Evolutionary conservation across 1,284 basidiomycete species (phyloP).

Genomic region (Takashimella tepidaria): DNA sequence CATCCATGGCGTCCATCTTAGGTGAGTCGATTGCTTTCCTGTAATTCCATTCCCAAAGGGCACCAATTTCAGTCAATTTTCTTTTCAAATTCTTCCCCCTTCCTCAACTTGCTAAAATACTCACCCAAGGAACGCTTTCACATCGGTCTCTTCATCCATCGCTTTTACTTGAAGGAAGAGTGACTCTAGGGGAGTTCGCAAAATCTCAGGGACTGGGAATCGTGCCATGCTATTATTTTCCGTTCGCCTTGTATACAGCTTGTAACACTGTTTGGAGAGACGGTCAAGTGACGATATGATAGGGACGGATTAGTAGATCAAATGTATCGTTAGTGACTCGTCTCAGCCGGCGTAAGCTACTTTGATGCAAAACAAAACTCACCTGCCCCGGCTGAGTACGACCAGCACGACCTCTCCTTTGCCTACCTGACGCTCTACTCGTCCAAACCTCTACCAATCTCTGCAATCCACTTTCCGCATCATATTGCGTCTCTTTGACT

Average conservation of each 20-base stretch:
- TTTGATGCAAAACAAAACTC: not conserved
- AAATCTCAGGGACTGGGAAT: slow-evolving; percentile 81
- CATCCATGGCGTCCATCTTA: slow-evolving; percentile 66
- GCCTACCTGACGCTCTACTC: slow-evolving; percentile 69
- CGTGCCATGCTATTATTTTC: slow-evolving; percentile 66
- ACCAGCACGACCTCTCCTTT: slow-evolving; percentile 84
- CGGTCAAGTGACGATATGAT: too few species aligned
- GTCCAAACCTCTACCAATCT: slow-evolving; percentile 66
- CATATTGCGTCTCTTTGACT: slow-evolving; percentile 84
- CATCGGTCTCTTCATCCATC: slow-evolving; percentile 70
- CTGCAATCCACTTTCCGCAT: slow-evolving; percentile 69
- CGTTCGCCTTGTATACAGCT: slow-evolving; percentile 68
- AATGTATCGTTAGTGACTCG: too few species aligned
- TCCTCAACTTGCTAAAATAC: slow-evolving; percentile 2
- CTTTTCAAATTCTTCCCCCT: too few species aligned
- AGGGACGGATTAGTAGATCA: too few species aligned
- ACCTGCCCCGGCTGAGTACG: slow-evolving; percentile 68
- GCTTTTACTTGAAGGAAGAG: slow-evolving; percentile 79
- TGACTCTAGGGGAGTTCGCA: slow-evolving; percentile 80
- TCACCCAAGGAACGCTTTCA: slow-evolving; percentile 56
- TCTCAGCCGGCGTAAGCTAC: too few species aligned
- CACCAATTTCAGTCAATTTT: too few species aligned
- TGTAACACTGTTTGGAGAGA: slow-evolving; percentile 56
- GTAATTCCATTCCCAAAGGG: not conserved
- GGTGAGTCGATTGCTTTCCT: slow-evolving; percentile 79